Conservation (phyloP, 2,329 filamentous ascomycete genomes). For the Aspergillus proliferans region DNA sequence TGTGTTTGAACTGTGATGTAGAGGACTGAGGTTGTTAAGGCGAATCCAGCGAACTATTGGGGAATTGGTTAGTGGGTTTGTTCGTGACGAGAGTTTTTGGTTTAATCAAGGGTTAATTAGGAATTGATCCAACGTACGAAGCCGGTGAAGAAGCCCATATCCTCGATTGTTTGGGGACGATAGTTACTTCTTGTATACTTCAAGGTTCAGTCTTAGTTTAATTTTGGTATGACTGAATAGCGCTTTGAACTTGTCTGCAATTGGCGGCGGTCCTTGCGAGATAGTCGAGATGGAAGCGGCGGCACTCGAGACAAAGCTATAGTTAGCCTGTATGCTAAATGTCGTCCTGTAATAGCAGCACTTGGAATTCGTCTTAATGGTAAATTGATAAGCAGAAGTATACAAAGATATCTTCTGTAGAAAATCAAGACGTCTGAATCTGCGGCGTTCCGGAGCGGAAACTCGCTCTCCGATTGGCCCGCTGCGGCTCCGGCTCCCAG, state of each 20-base stretch:
- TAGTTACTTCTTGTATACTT: background rate
- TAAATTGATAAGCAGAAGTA: background rate
- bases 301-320: too few relatives aligned
- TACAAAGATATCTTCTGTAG: background rate
- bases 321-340: too few relatives aligned
- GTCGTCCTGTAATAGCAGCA: too few relatives aligned
- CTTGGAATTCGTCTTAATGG: too few relatives aligned
- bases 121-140: conserved; percentile 54
- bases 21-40: conserved; percentile 65
- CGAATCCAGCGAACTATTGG: conserved; percentile 64
- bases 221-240: too few relatives aligned
- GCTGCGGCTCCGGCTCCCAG: conserved; percentile 8
- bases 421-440: background rate
- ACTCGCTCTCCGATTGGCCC: conserved; percentile 30
- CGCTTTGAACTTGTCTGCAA: too few relatives aligned
- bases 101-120: background rate
- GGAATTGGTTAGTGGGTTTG: conserved; percentile 5
- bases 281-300: too few relatives aligned
- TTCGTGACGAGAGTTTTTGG: background rate
- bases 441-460: conserved; percentile 14
- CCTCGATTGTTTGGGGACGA: conserved; percentile 4
- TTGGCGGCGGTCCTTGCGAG: too few relatives aligned
- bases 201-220: background rate
- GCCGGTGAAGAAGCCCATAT: conserved; percentile 68
- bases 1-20: conserved; percentile 68